These are phyloP conservation scores for Penstemon eatonii DNA, from an alignment of 257 asterid species.

Conservation along the genomic window DNA sequence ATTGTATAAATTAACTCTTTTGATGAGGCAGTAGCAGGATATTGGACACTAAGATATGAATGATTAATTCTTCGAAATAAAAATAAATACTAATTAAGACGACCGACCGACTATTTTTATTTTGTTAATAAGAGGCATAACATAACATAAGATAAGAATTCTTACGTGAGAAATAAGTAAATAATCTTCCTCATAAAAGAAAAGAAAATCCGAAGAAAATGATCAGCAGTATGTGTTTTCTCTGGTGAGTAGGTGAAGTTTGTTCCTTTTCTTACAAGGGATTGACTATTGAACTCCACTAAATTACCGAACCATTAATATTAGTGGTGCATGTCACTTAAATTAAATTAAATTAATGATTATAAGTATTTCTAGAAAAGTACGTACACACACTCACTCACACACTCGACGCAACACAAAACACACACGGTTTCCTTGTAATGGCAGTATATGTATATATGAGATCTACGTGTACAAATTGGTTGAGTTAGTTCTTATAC, in stretches of 20 bases:
- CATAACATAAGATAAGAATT: too few species aligned
- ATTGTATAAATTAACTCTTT: too few species aligned
- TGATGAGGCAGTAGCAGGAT: too few species aligned
- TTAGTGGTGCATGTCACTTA: background rate
- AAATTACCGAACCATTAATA: conserved; percentile 30
- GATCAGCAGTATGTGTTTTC: conserved; percentile 35
- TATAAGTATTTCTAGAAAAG: conserved; percentile 23
- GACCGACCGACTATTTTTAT: too few species aligned
- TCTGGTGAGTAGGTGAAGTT: conserved; percentile 52
- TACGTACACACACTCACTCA: too few species aligned
- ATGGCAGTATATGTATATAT: conserved; percentile 17
- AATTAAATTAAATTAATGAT: conserved; percentile 22
- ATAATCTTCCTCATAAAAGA: conserved; percentile 23
- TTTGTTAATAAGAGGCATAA: too few species aligned
- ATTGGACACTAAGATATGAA: too few species aligned
- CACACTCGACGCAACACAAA: background rate
- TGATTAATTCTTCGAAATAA: too few species aligned
- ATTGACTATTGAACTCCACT: conserved; percentile 45
- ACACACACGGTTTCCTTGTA: conserved; percentile 23
- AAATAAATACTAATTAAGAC: too few species aligned
- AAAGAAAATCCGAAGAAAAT: conserved; percentile 14
- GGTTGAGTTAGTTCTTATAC: conserved; percentile 35
- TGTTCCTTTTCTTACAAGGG: conserved; percentile 58
- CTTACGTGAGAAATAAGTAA: background rate
- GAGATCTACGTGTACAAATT: conserved; percentile 8